These are phyloP conservation scores for Gleditsia sinensis DNA, from an alignment of 306 rosid genomes.

Conservation along the genomic window DNA sequence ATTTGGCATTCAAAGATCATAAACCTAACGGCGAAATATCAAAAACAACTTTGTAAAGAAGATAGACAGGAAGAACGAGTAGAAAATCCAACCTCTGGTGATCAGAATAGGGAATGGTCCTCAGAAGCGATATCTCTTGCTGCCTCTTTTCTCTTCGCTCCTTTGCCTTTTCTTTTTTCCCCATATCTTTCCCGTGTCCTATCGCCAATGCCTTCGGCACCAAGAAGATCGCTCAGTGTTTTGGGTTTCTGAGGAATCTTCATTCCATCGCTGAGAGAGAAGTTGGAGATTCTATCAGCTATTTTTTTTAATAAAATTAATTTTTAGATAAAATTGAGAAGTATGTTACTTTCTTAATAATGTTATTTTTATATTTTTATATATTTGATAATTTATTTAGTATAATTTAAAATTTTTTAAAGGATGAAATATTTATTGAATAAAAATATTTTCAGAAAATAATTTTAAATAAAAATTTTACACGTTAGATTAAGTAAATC, in stretches of 20 bases:
- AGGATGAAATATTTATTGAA: too few relatives aligned
- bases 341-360: too few relatives aligned
- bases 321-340: too few relatives aligned
- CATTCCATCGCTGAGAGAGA: slow-evolving; percentile 5
- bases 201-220: background rate
- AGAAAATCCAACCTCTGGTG: slow-evolving; percentile 65
- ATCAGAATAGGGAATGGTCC: slow-evolving; percentile 93
- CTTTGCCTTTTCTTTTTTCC: slow-evolving; percentile 67
- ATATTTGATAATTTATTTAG: too few relatives aligned
- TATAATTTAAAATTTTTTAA: too few relatives aligned
- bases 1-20: background rate
- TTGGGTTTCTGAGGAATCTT: background rate
- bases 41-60: background rate
- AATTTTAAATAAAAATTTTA: too few relatives aligned
- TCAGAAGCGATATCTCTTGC: slow-evolving; percentile 80
- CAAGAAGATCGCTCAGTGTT: background rate
- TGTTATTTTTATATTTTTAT: too few relatives aligned
- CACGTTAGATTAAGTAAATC: too few relatives aligned
- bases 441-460: too few relatives aligned
- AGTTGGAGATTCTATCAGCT: background rate
- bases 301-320: too few relatives aligned
- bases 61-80: background rate
- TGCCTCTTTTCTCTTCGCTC: slow-evolving; percentile 73
- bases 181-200: slow-evolving; percentile 43
- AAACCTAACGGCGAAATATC: background rate